Evolutionary conservation across 1,139 yeast species (phyloP), one percentile per base, ranked within the genome.

Genomic region (Kazachstania sp.): DNA sequence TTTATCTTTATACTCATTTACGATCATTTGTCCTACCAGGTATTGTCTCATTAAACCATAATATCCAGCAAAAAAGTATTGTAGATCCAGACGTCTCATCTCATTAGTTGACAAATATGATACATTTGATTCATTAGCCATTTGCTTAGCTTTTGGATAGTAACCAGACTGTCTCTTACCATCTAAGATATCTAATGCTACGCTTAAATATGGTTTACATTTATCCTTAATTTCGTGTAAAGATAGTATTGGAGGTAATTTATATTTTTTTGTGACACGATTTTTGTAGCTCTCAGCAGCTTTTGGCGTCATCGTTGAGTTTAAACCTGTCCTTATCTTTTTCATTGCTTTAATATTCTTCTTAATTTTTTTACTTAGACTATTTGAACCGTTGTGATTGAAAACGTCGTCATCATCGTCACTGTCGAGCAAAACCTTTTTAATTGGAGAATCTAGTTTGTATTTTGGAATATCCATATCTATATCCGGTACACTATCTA

Each of bases 21-120:
- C 50, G 41, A 76, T 70, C 49, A 64, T 53, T 28, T 63, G 60
- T 1, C 82, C 74, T 1, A 83, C 71, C 15, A 68, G 61, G 47
- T 74, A 69, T 53, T 82, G 86, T 46, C 87, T 66, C 49, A 71
- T 70, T 37, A 75, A 63, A 0, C 90, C 90, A 54, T 75, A 74
- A 56, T 74, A 83, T 0, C 90, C 90, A n/a, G 79, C 79, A 9
- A 70, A 66, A 54, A 75, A 80, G 23, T 61, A 55, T 13, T 64
- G 55, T 68, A 81, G 73, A 31, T 77, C 71, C 19, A 80, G 59
- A 13, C 64, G 65, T 56, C 74, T 67, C 41, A 77, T 69, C 42
- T 80, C 85, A 23, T 65, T 60, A 19, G 67, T 68, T 3, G 82
- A 69, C 54, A 83, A 66, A 0, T 74, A 66, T 3, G 73, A 68